Evolutionary conservation across 2,329 filamentous ascomycete species (phyloP).

Genomic region (Neopestalotiopsis rosae): DNA sequence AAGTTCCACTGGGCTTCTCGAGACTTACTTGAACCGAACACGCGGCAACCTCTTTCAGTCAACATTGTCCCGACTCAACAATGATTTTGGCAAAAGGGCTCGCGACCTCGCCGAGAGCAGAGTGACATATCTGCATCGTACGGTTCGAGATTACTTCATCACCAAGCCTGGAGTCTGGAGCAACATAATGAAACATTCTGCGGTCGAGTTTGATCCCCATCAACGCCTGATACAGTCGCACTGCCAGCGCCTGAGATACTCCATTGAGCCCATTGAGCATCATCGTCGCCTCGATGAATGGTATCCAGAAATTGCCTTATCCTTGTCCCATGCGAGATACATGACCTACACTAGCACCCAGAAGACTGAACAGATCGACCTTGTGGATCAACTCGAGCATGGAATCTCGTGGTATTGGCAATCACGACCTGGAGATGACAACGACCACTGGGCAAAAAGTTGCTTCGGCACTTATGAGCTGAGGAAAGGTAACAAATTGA

Average conservation of each 20-base stretch:
- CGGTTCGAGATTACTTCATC: slow-evolving; percentile 40
- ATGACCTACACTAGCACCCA: slow-evolving; percentile 25
- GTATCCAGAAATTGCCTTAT: slow-evolving; percentile 43
- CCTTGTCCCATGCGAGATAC: slow-evolving; percentile 42
- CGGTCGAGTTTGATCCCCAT: slow-evolving; percentile 34
- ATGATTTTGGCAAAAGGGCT: not conserved
- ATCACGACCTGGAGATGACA: slow-evolving; percentile 23
- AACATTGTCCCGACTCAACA: not conserved
- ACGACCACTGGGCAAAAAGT: slow-evolving; percentile 40
- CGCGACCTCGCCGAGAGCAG: slow-evolving; percentile 23
- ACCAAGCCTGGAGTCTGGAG: slow-evolving; percentile 26
- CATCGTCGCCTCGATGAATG: slow-evolving; percentile 44
- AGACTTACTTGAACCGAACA: slow-evolving; percentile 24
- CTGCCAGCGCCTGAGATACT: slow-evolving; percentile 38
- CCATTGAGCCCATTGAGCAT: slow-evolving; percentile 40
- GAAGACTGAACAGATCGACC: slow-evolving; percentile 19
- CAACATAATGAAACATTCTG: slow-evolving; percentile 19
- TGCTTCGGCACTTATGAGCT: slow-evolving; percentile 38
- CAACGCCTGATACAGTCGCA: slow-evolving; percentile 39
- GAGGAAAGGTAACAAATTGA: slow-evolving; percentile 34
- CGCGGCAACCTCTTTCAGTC: not conserved
- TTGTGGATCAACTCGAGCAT: slow-evolving; percentile 35
- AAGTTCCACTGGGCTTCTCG: slow-evolving; percentile 32
- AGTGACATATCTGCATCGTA: slow-evolving; percentile 40
- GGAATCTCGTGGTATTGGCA: slow-evolving; percentile 39